phyloP scores from a whole-genome alignment of 2,329 filamentous ascomycete species.

The Lasiodiplodia sp. region DNA sequence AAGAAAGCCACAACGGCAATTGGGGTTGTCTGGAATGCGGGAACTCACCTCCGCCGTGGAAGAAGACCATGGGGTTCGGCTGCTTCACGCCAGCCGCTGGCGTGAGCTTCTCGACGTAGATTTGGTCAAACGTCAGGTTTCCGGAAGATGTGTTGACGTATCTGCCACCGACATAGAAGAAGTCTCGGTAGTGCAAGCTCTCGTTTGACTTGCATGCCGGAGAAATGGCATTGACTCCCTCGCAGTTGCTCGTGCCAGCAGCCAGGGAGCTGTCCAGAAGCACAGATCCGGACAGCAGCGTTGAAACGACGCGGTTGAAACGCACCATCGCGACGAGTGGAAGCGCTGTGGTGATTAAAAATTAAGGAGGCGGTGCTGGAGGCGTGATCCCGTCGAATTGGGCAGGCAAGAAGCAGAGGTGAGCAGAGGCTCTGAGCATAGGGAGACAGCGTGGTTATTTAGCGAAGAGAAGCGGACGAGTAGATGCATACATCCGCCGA shows the following conservation, averaged over 20 bases:
- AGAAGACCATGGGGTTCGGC: conserved; percentile 37
- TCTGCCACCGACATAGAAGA: conserved; percentile 39
- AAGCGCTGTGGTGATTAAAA: background rate
- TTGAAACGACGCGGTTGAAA: background rate
- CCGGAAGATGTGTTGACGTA: conserved; percentile 37
- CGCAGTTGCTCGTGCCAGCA: background rate
- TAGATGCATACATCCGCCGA: conserved; percentile 13
- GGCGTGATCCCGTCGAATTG: background rate
- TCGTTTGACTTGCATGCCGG: conserved; percentile 37
- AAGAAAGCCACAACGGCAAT: background rate
- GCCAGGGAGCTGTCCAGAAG: background rate
- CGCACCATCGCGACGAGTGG: conserved; percentile 4
- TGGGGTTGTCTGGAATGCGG: background rate
- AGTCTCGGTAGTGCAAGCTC: conserved; percentile 36
- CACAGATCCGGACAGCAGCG: conserved; percentile 14
- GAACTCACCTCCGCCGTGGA: conserved; percentile 35
- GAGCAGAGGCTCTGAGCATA: background rate
- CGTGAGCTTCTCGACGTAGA: conserved; percentile 61
- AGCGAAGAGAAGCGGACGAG: conserved; percentile 18
- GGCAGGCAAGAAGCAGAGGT: conserved; percentile 9
- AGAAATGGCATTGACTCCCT: conserved; percentile 25
- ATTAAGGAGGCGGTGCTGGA: background rate
- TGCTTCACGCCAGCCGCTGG: conserved; percentile 41
- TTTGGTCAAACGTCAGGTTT: conserved; percentile 50
- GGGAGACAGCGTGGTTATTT: conserved; percentile 16